Evolutionary conservation across 2,329 filamentous ascomycete genomes (phyloP).

Genomic region (Alternaria atra): DNA sequence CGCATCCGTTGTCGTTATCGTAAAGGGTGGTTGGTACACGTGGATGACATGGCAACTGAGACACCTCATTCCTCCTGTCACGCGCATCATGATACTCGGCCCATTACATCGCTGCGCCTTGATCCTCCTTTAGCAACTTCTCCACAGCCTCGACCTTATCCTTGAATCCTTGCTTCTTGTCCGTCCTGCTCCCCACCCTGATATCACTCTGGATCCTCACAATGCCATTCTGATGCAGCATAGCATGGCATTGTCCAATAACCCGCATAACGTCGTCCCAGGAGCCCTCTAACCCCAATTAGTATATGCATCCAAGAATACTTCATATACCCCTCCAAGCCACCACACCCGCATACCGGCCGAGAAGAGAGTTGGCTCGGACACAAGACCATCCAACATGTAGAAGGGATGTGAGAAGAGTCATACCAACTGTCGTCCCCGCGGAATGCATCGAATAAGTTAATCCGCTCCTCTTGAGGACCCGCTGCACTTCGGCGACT

Average conservation of each 20-base stretch:
- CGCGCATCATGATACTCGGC: slow-evolving; percentile 3
- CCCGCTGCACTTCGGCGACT: slow-evolving; percentile 85
- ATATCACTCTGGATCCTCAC: slow-evolving; percentile 86
- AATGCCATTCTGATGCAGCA: slow-evolving; percentile 51
- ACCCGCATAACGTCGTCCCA: slow-evolving; percentile 86
- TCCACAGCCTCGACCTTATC: slow-evolving; percentile 77
- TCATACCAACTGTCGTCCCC: slow-evolving; percentile 86
- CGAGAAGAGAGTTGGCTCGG: slow-evolving; percentile 10
- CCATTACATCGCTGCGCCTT: slow-evolving; percentile 12
- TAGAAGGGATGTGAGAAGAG: background rate
- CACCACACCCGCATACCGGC: slow-evolving; percentile 10
- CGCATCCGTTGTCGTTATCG: slow-evolving; percentile 2
- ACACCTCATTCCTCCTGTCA: slow-evolving; percentile 15
- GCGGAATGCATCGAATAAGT: slow-evolving; percentile 91
- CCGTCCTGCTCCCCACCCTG: slow-evolving; percentile 82
- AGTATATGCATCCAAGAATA: slow-evolving; percentile 8
- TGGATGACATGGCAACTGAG: slow-evolving; percentile 17
- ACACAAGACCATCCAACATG: slow-evolving; percentile 1
- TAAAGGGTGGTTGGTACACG: slow-evolving; percentile 5
- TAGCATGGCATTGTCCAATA: slow-evolving; percentile 52
- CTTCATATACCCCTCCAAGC: slow-evolving; percentile 12
- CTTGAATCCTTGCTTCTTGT: slow-evolving; percentile 82
- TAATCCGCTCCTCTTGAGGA: slow-evolving; percentile 82
- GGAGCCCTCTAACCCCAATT: slow-evolving; percentile 72
- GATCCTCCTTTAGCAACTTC: slow-evolving; percentile 57